Evolutionary conservation across 495 filamentous ascomycete genomes (phyloP).

Genomic region (Annulohypoxylon maeteangense): DNA sequence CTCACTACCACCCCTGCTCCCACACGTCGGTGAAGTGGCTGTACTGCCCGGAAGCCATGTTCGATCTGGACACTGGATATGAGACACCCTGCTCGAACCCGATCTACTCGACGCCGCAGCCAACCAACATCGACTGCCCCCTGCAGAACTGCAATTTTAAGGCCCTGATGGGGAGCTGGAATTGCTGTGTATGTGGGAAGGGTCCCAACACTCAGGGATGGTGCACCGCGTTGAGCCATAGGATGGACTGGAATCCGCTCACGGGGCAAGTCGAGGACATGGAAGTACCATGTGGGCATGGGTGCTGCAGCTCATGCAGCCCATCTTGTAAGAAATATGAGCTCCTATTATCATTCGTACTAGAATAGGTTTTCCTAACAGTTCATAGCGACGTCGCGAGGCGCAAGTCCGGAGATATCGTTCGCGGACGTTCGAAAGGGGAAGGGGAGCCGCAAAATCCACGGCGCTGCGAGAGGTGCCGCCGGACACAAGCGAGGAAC

Average conservation of each 20-base stretch:
- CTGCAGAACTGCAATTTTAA: slow-evolving; percentile 56
- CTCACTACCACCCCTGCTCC: slow-evolving; percentile 54
- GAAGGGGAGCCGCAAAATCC: slow-evolving; percentile 41
- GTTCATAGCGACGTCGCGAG: slow-evolving; percentile 38
- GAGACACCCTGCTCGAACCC: slow-evolving; percentile 54
- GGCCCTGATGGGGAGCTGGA: slow-evolving; percentile 53
- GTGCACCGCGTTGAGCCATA: slow-evolving; percentile 47
- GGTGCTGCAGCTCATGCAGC: slow-evolving; percentile 55
- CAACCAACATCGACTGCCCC: slow-evolving; percentile 51
- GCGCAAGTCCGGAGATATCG: slow-evolving; percentile 44
- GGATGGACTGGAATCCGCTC: slow-evolving; percentile 50
- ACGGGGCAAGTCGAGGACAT: slow-evolving; percentile 49
- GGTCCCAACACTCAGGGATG: slow-evolving; percentile 55
- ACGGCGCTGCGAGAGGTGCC: slow-evolving; percentile 30
- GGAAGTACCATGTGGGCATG: slow-evolving; percentile 55
- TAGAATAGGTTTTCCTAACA: slow-evolving; percentile 18
- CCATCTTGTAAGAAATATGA: slow-evolving; percentile 45
- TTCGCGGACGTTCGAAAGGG: slow-evolving; percentile 47
- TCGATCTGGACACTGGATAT: slow-evolving; percentile 55
- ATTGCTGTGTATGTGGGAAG: slow-evolving; percentile 54
- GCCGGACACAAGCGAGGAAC: slow-evolving; percentile 39
- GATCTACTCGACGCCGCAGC: slow-evolving; percentile 52
- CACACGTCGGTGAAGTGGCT: slow-evolving; percentile 58
- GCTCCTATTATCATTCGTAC: neutral
- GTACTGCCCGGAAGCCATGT: slow-evolving; percentile 55